These are phyloP conservation scores for Gracilaria domingensis DNA, from an alignment of 23 red algal genomes.

Conservation along the genomic window DNA sequence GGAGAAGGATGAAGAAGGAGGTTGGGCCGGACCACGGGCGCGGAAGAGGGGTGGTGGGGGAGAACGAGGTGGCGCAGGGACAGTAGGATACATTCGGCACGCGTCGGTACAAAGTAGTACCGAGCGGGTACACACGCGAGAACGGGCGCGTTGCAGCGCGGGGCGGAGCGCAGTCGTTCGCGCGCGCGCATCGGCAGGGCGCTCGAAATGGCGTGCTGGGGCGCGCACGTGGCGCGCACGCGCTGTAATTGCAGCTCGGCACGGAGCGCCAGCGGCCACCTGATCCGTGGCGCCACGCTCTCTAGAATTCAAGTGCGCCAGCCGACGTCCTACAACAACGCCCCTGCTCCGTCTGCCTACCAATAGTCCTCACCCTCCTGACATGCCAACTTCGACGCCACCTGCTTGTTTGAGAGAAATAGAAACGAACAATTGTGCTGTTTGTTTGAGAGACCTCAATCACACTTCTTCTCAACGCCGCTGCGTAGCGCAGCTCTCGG, in stretches of 20 bases:
- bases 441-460: not conserved
- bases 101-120: not conserved
- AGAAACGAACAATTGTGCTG: not conserved
- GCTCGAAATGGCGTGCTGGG: not conserved
- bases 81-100: not conserved
- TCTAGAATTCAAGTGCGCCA: not conserved
- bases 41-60: not conserved
- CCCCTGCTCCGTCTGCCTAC: no score
- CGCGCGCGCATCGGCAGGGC: not conserved
- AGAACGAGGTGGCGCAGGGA: slow-evolving; percentile 13
- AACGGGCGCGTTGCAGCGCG: not conserved
- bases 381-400: no score
- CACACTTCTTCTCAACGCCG: not conserved
- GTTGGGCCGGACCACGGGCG: not conserved
- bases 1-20: not conserved
- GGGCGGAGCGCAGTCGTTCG: not conserved
- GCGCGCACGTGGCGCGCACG: slow-evolving; percentile 18
- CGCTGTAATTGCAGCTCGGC: not conserved
- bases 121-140: slow-evolving; percentile 6
- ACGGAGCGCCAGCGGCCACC: not conserved
- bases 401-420: not conserved
- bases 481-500: no score
- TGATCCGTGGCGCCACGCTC: slow-evolving; percentile 31
- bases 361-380: no score
- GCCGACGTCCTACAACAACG: not conserved